These are phyloP conservation scores for Rhizoctonia solani DNA, from an alignment of 1,284 basidiomycete genomes.

Conservation along the genomic window DNA sequence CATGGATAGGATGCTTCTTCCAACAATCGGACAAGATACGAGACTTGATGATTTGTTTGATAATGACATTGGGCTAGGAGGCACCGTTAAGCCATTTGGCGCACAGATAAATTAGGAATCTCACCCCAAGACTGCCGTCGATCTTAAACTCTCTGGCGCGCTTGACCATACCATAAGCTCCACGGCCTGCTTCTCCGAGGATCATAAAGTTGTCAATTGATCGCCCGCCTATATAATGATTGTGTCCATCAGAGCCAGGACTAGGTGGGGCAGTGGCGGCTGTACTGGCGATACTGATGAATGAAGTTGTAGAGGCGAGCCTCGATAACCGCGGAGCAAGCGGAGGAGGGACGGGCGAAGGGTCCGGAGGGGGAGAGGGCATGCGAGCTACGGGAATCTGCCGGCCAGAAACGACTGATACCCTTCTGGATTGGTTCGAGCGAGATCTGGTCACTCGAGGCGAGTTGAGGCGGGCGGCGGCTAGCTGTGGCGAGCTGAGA, in stretches of 20 bases:
- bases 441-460: slow-evolving; percentile 43
- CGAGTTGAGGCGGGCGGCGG: slow-evolving; percentile 43
- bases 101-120: slow-evolving; percentile 46
- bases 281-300: slow-evolving; percentile 54
- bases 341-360: slow-evolving; percentile 21
- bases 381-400: slow-evolving; percentile 19
- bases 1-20: slow-evolving; percentile 94
- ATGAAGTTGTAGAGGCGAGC: slow-evolving; percentile 24
- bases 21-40: slow-evolving; percentile 98
- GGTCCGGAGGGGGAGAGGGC: slow-evolving; percentile 20
- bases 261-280: slow-evolving; percentile 43
- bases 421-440: slow-evolving; percentile 39
- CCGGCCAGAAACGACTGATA: slow-evolving; percentile 17
- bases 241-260: slow-evolving; percentile 5
- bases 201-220: slow-evolving; percentile 80
- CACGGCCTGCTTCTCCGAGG: slow-evolving; percentile 86
- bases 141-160: slow-evolving; percentile 77
- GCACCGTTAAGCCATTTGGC: slow-evolving; percentile 29
- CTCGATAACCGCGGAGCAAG: slow-evolving; percentile 23
- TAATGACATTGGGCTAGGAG: slow-evolving; percentile 65
- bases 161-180: slow-evolving; percentile 97
- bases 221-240: slow-evolving; percentile 51
- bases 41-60: slow-evolving; percentile 98
- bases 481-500: slow-evolving; percentile 43
- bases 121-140: slow-evolving; percentile 81